Percentiles rank a stretch among this genome's conserved stretches.
Conservation (phyloP, 495 filamentous ascomycete genomes). For the Pseudomonodictys pantanalensis region DNA sequence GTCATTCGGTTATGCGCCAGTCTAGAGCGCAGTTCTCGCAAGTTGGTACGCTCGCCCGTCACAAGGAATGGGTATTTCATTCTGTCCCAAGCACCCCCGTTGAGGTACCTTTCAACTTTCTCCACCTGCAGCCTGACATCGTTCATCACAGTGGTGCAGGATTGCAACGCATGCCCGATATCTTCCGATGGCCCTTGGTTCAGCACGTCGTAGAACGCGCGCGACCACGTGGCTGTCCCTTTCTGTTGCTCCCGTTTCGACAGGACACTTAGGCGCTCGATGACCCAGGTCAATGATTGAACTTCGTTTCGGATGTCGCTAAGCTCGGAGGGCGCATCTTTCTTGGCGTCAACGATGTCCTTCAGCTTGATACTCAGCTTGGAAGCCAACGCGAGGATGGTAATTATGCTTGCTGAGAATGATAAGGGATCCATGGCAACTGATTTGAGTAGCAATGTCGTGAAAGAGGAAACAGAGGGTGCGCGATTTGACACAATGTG, state of each 20-base stretch:
- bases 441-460: background rate
- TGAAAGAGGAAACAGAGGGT: background rate
- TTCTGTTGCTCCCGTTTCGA: background rate
- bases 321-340: constrained; percentile 1
- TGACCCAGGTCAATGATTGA: background rate
- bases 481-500: background rate
- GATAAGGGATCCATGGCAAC: background rate
- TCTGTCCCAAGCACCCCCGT: background rate
- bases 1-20: background rate
- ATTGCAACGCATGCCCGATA: background rate
- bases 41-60: background rate
- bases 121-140: background rate
- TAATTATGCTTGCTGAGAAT: background rate
- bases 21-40: background rate
- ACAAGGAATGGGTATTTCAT: constrained; percentile 1
- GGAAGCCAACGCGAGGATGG: background rate
- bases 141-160: background rate
- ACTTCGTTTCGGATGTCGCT: background rate
- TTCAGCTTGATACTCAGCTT: background rate
- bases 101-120: background rate
- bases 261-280: background rate
- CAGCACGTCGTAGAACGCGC: background rate
- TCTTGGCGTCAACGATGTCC: background rate
- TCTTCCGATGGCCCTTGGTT: background rate
- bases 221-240: no score